Base-by-base conservation (phyloP, 768 basidiomycete species). In the Mycena alexandri region DNA sequence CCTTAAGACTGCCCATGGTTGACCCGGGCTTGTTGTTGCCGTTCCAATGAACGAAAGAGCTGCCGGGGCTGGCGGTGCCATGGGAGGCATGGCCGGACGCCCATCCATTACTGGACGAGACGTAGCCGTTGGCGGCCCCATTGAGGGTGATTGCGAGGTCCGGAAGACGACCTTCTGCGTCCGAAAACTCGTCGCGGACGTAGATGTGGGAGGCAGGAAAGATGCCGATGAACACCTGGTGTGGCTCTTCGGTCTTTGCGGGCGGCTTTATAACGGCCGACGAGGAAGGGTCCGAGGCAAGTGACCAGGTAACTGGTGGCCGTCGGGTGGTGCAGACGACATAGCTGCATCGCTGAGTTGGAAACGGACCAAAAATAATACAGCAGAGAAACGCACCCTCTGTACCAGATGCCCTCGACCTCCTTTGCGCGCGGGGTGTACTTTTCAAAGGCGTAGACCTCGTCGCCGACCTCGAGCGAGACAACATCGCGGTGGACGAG, bases 381-480 rank as follows among this genome's bases (percentile, higher is more conserved):
- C 38, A 29, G 24, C 42, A 71, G 34, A 29, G 29, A 57, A 70
- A 88, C 93, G 78, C 77, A 98, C 93, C 97, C 97, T 82, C 97
- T 85, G 79, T 95, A 98, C 97, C 97, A 99, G 17, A 89, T 79
- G 21, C 90, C 91, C 61, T 93, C 92, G 14, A 87, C 88, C 59
- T 93, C 93, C 74, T 91, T 93, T 63, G 82, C 85, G 56, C 83
- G 83, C 13, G 92, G 90, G 0, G 85, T 90, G 77, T 95, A 96
- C 75, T 91, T 91, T 81, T 99, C 97, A 74, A 98, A 98, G 19
- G 96, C 95, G 79, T 98, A 98, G 38, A 99, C 90, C 76, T 98
- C 96, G 78, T 98, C 96, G 52, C 97, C 97, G 33, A 98, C 92
- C 72, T 98, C 96, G 62, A 99, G 86, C 8, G 91, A 86, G 38